Evolutionary conservation across 1,284 basidiomycete species (phyloP), one percentile per base, ranked within the genome.

Genomic region (Trichosporon faecale): DNA sequence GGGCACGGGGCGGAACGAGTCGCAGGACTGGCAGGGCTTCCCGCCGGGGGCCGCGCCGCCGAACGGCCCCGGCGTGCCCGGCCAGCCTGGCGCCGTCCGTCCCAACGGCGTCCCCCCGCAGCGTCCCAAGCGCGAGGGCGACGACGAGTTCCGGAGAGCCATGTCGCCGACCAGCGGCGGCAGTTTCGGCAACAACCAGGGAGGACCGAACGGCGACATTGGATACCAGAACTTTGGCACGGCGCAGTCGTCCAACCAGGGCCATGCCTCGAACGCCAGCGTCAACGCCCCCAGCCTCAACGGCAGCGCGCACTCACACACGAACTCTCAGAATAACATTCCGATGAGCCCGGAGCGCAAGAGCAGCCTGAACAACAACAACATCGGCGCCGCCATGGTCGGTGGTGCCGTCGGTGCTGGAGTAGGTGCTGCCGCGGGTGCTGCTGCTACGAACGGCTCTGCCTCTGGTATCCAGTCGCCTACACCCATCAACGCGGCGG

Each of bases 51-150:
- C 84, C 25, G 81, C 86, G 71, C 87, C 89, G 55, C 88, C 89
- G 2, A 82, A 84, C 65, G 85, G 89, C 66, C 89, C 90, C n/a
- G 90, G 90, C 55, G 89, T 90, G 35, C 89, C 68, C 46, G 33
- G 61, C 72, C 40, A 66, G 57, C 57, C 57, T n/a, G 57, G 57
- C 57, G 57, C 29, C 57, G 23, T 35, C 31, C 65, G 33, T 14
- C 57, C 69, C 18, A 75, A 76, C 37, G 86, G 84, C 68, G 88
- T 87, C 75, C 81, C 84, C 23, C 88, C 90, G 11, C 82, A 87
- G 73, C 87, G 90, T 61, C 89, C 90, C 1, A 82, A 84, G 66
- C 85, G 90, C 67, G 90, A 91, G 23, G 91, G 91, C 65, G 90
- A 91, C 37, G 89, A 89, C 3, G 76, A 80, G 63, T 84, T 75